Evolutionary conservation across 2,329 filamentous ascomycete species (phyloP), one percentile per base, ranked within the genome.

Genomic region (Lachnellula occidentalis): DNA sequence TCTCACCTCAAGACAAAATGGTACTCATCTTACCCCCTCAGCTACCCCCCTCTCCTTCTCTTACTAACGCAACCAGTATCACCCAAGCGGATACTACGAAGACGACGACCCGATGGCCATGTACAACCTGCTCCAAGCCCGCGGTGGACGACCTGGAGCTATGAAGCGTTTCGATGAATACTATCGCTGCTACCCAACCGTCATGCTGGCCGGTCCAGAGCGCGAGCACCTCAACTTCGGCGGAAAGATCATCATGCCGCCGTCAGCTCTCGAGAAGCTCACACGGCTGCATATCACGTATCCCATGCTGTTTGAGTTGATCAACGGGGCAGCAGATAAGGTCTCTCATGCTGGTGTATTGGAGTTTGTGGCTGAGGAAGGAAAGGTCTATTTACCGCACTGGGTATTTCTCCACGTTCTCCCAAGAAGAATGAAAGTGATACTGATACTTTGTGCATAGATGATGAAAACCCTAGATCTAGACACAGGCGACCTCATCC

Each of bases 301-400:
- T 77, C 94, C 94, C 7, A 89, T 99, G 78, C 82, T 97, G 62
- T 95, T 99, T 76, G 92, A 99, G 80, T 79, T 99, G 62, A 88
- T 90, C 65, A 99, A 97, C 69, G 91, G 92, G 22, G 83, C 87
- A 58, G 86, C 85, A 21, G 83, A 83, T 27, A 86, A 80, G 70
- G 86, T 88, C 69, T 94, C 92, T 24, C 94, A 99, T 72, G 92
- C 90, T 5, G 94, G 94, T 76, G 94, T 99, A 19, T 74, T 99
- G 60, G 94, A 99, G 72, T 99, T 99, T 69, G 94, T 96, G 54
- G 94, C 94, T 4, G 94, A 99, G 69, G 94, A 99, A 72, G 94
- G 94, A 48, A 88, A 94, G 70, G 91, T 95, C 51, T 99, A 99
- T 73, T 79, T 99, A 58, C 94, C 94, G 34, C 90, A 92, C 72